Percentiles rank a stretch among this genome's conserved stretches.
Evolutionary conservation across 1,284 basidiomycete genomes (phyloP).

Genomic region (Papiliotrema laurentii): DNA sequence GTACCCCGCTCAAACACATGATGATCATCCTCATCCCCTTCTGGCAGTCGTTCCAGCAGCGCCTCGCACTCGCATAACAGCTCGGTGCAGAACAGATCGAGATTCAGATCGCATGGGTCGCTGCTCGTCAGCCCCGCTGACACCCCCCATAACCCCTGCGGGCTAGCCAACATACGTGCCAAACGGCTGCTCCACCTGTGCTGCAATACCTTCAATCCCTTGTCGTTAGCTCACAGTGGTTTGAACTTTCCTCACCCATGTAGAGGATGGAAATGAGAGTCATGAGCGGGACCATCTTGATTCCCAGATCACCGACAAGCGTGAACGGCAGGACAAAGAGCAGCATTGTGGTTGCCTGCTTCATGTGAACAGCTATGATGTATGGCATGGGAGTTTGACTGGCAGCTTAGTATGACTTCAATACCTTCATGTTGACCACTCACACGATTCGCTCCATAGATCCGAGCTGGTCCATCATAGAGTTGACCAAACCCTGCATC

Average conservation of each 20-base stretch:
- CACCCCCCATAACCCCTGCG: neutral
- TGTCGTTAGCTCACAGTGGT: neutral
- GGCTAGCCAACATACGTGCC: slow-evolving; percentile 29
- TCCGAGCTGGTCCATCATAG: slow-evolving; percentile 76
- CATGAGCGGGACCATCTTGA: slow-evolving; percentile 75
- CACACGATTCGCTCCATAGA: slow-evolving; percentile 64
- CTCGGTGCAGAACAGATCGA: slow-evolving; percentile 77
- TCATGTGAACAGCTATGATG: slow-evolving; percentile 70
- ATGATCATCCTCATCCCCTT: slow-evolving; percentile 53
- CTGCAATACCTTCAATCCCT: slow-evolving; percentile 76
- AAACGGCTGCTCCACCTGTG: slow-evolving; percentile 82
- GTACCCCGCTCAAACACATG: slow-evolving; percentile 13
- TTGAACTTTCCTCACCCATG: slow-evolving; percentile 58
- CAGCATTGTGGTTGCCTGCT: slow-evolving; percentile 86
- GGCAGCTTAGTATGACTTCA: slow-evolving; percentile 3
- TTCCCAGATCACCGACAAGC: slow-evolving; percentile 59
- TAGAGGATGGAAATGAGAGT: slow-evolving; percentile 77
- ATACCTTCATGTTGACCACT: neutral
- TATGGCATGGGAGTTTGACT: slow-evolving; percentile 44
- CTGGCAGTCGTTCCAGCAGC: slow-evolving; percentile 69
- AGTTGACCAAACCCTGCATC: slow-evolving; percentile 61
- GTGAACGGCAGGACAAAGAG: slow-evolving; percentile 81
- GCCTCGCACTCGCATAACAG: slow-evolving; percentile 76
- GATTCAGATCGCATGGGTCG: slow-evolving; percentile 39
- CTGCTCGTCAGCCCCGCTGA: slow-evolving; percentile 51